Percentiles rank a stretch among this genome's conserved stretches.
phyloP scores from a whole-genome alignment of 2,329 filamentous ascomycete genomes.

The Colletotrichum sp. region DNA sequence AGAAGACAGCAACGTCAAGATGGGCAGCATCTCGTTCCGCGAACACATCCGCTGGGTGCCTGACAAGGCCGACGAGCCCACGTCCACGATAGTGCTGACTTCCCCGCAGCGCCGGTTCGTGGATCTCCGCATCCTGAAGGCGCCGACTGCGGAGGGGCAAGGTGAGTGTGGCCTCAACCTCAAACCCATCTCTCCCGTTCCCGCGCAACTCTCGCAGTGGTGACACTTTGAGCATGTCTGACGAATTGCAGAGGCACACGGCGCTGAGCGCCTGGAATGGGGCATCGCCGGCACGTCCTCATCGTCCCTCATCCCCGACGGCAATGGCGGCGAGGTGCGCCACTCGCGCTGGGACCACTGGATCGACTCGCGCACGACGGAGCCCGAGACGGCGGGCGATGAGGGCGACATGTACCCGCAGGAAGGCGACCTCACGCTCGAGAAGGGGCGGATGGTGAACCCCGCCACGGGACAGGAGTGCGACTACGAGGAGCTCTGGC shows the following conservation, averaged over 20 bases:
- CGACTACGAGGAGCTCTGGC: conserved; percentile 73
- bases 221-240: background rate
- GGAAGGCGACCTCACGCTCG: conserved; percentile 48
- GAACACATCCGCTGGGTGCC: conserved; percentile 65
- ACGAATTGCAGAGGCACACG: background rate
- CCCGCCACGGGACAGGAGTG: conserved; percentile 54
- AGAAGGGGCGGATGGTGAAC: conserved; percentile 66
- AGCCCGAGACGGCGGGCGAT: conserved; percentile 49
- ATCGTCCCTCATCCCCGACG: conserved; percentile 32
- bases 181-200: background rate
- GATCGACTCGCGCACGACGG: conserved; percentile 58
- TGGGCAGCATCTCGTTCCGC: conserved; percentile 61
- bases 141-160: conserved; percentile 17
- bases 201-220: background rate
- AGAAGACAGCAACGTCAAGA: conserved; percentile 17
- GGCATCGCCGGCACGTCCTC: conserved; percentile 65
- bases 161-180: background rate
- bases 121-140: conserved; percentile 60
- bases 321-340: conserved; percentile 28
- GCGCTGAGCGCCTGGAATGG: conserved; percentile 60
- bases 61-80: conserved; percentile 59
- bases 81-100: conserved; percentile 69
- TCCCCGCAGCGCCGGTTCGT: conserved; percentile 63
- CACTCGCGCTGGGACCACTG: conserved; percentile 62
- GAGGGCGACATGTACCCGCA: conserved; percentile 61